phyloP scores from a whole-genome alignment of 2,329 filamentous ascomycete species.

The Neofusicoccum umdonicola region DNA sequence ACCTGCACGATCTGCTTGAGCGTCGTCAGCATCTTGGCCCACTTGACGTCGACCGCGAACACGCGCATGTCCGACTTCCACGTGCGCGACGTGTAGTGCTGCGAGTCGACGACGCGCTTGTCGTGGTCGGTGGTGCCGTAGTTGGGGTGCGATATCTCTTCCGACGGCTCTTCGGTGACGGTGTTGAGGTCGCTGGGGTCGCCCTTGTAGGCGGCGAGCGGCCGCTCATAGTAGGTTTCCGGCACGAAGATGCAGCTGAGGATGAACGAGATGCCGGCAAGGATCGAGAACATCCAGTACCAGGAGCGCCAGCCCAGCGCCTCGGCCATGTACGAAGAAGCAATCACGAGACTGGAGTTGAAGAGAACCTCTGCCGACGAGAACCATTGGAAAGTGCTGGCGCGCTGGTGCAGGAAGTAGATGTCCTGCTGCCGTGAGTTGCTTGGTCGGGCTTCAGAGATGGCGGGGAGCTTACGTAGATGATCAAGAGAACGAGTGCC shows the following conservation, averaged over 20 bases:
- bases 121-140: conserved; percentile 14
- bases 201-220: conserved; percentile 16
- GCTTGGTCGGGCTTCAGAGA: no score
- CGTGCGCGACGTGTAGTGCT: conserved; percentile 9
- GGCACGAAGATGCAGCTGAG: conserved; percentile 18
- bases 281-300: conserved; percentile 17
- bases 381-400: conserved; percentile 17
- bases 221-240: conserved; percentile 18
- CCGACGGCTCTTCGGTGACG: background rate
- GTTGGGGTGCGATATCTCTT: background rate
- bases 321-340: conserved; percentile 18
- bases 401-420: conserved; percentile 20
- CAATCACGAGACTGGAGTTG: conserved; percentile 17
- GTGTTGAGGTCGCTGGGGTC: background rate
- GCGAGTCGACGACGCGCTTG: conserved; percentile 13
- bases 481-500: conserved; percentile 18
- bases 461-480: background rate
- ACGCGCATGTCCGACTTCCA: conserved; percentile 13
- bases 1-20: conserved; percentile 21
- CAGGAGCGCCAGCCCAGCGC: conserved; percentile 17
- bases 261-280: conserved; percentile 18
- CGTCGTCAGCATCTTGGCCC: conserved; percentile 7
- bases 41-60: conserved; percentile 17
- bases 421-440: conserved; percentile 1
- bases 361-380: conserved; percentile 16